A percentile compares a stretch with the other conserved stretches of the same genome.
Evolutionary conservation across 306 rosid species (phyloP).

Genomic region (Inga leiocalycina): DNA sequence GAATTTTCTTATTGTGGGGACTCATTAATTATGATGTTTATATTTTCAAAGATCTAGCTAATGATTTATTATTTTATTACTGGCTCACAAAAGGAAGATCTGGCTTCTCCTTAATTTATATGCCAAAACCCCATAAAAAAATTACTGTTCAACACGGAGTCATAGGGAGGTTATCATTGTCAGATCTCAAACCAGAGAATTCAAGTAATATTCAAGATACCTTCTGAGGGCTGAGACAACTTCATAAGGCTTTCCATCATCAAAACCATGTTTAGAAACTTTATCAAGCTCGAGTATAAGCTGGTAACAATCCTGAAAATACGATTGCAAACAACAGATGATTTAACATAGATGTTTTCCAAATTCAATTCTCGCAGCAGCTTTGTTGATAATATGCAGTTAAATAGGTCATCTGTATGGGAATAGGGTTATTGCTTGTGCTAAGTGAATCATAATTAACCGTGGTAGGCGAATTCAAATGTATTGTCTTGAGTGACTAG

Average conservation of each 20-base stretch:
- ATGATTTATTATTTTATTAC: neutral
- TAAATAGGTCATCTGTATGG: neutral
- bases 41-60: neutral
- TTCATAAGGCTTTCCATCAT: slow-evolving; percentile 22
- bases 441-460: neutral
- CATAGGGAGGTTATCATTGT: neutral
- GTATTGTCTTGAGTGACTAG: neutral
- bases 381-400: neutral
- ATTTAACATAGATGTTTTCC: neutral
- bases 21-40: neutral
- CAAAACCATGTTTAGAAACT: slow-evolving; percentile 19
- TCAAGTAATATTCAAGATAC: slow-evolving; percentile 21
- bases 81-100: neutral
- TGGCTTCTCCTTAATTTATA: neutral
- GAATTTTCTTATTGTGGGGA: neutral
- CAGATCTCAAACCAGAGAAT: neutral
- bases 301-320: slow-evolving; percentile 49
- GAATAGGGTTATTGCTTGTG: neutral
- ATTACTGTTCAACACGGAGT: neutral
- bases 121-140: neutral
- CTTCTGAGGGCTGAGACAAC: slow-evolving; percentile 49
- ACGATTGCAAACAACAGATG: slow-evolving; percentile 13
- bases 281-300: slow-evolving; percentile 53
- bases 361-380: neutral
- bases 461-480: neutral